These are phyloP conservation scores for Cymbidium sinense DNA, from an alignment of 106 monocot genomes.

Conservation along the genomic window DNA sequence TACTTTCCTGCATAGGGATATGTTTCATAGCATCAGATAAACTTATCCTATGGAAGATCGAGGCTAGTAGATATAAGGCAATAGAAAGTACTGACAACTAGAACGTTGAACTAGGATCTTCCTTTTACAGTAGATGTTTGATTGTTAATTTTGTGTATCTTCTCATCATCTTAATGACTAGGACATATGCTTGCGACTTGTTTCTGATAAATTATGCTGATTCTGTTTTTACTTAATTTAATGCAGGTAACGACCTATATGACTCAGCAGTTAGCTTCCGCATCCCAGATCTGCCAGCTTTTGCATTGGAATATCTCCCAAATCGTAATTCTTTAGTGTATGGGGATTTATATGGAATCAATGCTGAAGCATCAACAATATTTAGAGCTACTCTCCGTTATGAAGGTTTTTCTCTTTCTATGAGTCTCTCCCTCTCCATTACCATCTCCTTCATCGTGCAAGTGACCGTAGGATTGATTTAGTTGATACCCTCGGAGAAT, in stretches of 20 bases:
- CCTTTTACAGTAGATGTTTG: neutral
- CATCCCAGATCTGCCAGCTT: slow-evolving; percentile 81
- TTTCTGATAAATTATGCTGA: neutral
- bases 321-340: slow-evolving; percentile 88
- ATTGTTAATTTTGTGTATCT: neutral
- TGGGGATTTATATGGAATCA: slow-evolving; percentile 87
- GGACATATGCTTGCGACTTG: neutral
- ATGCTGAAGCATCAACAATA: slow-evolving; percentile 76
- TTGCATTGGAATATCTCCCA: slow-evolving; percentile 89
- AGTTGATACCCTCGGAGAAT: neutral
- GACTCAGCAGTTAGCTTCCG: slow-evolving; percentile 66
- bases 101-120: neutral
- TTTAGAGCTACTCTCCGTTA: slow-evolving; percentile 94
- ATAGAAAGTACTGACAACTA: neutral
- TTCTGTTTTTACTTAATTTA: neutral
- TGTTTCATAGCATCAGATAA: neutral
- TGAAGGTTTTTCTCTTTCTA: slow-evolving; percentile 47
- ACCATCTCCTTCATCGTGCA: neutral
- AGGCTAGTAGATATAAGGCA: neutral
- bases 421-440: neutral
- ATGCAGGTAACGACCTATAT: slow-evolving; percentile 66
- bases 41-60: neutral
- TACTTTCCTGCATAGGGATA: neutral
- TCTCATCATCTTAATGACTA: neutral
- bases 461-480: neutral